These are phyloP conservation scores for Candida tetrigidarum DNA, from an alignment of 1,139 yeast genomes.

Conservation along the genomic window DNA sequence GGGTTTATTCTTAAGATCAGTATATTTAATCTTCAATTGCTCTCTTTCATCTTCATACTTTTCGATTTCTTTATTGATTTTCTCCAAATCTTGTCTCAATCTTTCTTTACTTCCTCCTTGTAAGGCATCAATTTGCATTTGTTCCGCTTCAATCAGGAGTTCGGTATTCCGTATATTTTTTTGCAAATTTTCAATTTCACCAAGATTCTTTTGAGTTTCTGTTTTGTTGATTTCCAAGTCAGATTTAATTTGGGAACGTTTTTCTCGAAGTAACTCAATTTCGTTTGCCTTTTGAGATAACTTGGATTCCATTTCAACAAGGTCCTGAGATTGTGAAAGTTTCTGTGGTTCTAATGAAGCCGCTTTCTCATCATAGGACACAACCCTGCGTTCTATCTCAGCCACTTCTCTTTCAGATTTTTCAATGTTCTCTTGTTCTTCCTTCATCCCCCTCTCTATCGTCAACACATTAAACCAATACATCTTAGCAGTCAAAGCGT, in stretches of 20 bases:
- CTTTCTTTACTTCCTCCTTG: slow-evolving; percentile 46
- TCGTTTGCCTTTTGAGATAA: slow-evolving; percentile 18
- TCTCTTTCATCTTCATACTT: slow-evolving; percentile 13
- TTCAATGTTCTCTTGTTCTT: slow-evolving; percentile 17
- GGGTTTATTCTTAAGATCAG: slow-evolving; percentile 6
- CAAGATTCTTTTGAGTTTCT: slow-evolving; percentile 12
- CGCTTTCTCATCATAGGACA: slow-evolving; percentile 19
- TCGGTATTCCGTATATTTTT: slow-evolving; percentile 31
- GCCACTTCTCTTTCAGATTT: slow-evolving; percentile 27
- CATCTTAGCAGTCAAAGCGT: slow-evolving; percentile 60
- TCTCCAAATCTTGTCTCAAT: slow-evolving; percentile 20
- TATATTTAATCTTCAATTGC: slow-evolving; percentile 14
- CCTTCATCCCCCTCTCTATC: slow-evolving; percentile 31
- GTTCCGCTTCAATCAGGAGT: slow-evolving; percentile 35
- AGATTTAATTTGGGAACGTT: slow-evolving; percentile 17
- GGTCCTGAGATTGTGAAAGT: slow-evolving; percentile 21
- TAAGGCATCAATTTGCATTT: slow-evolving; percentile 38
- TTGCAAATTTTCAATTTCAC: slow-evolving; percentile 19
- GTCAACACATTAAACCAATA: slow-evolving; percentile 60
- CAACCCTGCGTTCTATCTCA: slow-evolving; percentile 16
- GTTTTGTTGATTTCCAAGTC: slow-evolving; percentile 15
- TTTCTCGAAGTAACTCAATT: slow-evolving; percentile 21
- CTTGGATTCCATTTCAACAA: slow-evolving; percentile 17
- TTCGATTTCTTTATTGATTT: slow-evolving; percentile 15
- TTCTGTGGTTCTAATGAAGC: slow-evolving; percentile 16